Percentiles rank a stretch among this genome's conserved stretches.
These are phyloP conservation scores for Pseudocercospora cruenta DNA, from an alignment of 2,329 filamentous ascomycete genomes.

Conservation along the genomic window DNA sequence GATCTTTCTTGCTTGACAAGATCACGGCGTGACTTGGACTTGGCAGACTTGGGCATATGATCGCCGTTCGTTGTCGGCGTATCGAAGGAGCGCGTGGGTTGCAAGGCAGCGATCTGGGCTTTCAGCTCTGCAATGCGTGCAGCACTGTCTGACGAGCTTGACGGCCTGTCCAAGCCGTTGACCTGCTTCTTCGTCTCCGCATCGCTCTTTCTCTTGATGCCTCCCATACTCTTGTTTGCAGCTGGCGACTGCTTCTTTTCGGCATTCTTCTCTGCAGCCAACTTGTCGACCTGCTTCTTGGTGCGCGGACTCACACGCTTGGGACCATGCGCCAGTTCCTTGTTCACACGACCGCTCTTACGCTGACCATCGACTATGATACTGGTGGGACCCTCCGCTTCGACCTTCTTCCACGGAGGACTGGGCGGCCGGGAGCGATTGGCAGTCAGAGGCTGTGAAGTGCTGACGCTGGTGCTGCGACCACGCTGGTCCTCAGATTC, in stretches of 20 bases:
- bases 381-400: conserved; percentile 83
- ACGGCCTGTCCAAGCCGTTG: conserved; percentile 21
- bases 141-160: conserved; percentile 22
- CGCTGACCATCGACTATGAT: conserved; percentile 69
- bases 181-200: conserved; percentile 15
- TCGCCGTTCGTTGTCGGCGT: conserved; percentile 10
- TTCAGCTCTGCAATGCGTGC: conserved; percentile 35
- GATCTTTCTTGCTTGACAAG: conserved; percentile 12
- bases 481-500: conserved; percentile 30
- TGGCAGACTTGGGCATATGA: conserved; percentile 28
- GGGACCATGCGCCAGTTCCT: conserved; percentile 30
- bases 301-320: conserved; percentile 37
- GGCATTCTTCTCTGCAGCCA: conserved; percentile 26
- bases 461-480: conserved; percentile 31
- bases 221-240: conserved; percentile 22
- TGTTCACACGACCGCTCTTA: conserved; percentile 63
- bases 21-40: conserved; percentile 12
- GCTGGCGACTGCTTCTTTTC: conserved; percentile 21
- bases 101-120: conserved; percentile 37
- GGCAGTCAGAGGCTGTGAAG: conserved; percentile 22
- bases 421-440: conserved; percentile 61
- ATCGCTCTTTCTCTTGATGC: conserved; percentile 21
- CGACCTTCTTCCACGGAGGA: conserved; percentile 89
- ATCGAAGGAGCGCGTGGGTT: conserved; percentile 32
- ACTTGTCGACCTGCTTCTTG: conserved; percentile 37